Evolutionary conservation across 805 yeast genomes (phyloP).

Genomic region (Candida berthetii): DNA sequence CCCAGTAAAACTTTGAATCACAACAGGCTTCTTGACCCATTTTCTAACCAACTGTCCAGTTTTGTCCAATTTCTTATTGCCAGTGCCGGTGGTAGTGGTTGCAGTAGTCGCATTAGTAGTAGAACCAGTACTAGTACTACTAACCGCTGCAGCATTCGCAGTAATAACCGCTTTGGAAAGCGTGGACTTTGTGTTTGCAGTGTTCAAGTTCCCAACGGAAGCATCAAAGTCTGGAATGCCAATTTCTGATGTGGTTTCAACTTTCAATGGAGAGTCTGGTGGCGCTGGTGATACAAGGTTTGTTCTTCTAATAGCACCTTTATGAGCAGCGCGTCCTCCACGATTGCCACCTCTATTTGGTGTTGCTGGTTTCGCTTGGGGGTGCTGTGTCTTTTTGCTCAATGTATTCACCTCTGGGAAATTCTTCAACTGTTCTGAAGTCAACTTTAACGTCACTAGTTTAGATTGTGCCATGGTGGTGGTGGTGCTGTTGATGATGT

Average conservation of each 20-base stretch:
- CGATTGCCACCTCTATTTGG: neutral
- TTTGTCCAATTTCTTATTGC: slow-evolving; percentile 31
- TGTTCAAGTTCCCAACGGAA: neutral
- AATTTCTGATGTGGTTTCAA: neutral
- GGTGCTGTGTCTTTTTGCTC: neutral
- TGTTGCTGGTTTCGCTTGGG: neutral
- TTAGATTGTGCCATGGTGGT: neutral
- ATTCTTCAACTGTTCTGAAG: neutral
- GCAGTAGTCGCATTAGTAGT: neutral
- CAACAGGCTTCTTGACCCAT: slow-evolving; percentile 35
- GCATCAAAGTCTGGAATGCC: neutral
- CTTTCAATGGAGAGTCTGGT: neutral
- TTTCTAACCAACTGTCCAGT: slow-evolving; percentile 35
- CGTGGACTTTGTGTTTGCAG: neutral
- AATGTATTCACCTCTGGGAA: neutral
- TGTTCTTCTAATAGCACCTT: neutral
- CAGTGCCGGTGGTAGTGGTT: slow-evolving; percentile 1
- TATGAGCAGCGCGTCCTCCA: neutral
- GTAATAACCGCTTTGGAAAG: slow-evolving; percentile 1
- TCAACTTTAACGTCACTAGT: neutral
- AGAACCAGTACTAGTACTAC: neutral
- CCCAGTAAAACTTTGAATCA: slow-evolving; percentile 40
- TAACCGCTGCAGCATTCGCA: neutral
- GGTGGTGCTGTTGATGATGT: neutral
- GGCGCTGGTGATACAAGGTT: neutral